Evolutionary conservation across 2,329 filamentous ascomycete species (phyloP), one percentile per base, ranked within the genome.

Genomic region (Colletotrichum musicola): DNA sequence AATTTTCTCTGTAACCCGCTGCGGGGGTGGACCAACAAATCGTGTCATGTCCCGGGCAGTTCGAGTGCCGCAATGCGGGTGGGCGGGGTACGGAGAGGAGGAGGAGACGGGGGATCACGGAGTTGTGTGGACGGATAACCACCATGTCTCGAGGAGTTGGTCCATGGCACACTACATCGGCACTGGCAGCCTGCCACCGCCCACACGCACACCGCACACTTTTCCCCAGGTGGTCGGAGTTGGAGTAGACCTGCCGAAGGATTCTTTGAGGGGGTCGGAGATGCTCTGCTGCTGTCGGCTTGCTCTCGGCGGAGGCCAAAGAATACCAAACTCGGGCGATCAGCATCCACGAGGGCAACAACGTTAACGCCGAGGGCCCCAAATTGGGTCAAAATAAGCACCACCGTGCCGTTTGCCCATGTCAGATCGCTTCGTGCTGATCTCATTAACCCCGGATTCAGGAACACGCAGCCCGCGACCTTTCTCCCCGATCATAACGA

Each of bases 21-120:
- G 64, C 61, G 61, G 47, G 61, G 65, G 53, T 55, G 54, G 64
- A 59, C 27, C 61, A 51, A 7, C 30, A 59, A 49, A 68, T 55
- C 61, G 20, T 47, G 27, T 55, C 46, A 55, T 49, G 25, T 25
- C 27, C 20, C 44, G 40, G 22, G 42, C 46, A 40, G 27, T 42
- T 64, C 35, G 40, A 4, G 35, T 61, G 57, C 57, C 49, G 59
- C 59, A 40, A 25, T 55, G 44, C 16, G 50, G 55, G 55, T 18
- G 50, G 35, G 49, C 65, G 61, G 61, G 65, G 42, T 46, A 59
- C 44, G 49, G 55, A 65, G 46, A 42, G 40, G 49, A 49, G 49
- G 59, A 30, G 49, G 55, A 65, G 46, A 42, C 51, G 49, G 59
- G 49, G 59, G 35, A 42, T 54, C 18, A 62, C 58, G 47, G 57